A percentile compares a stretch with the other conserved stretches of the same genome.
Conservation (phyloP, 345 rosid species). For the Jatropha curcas region DNA sequence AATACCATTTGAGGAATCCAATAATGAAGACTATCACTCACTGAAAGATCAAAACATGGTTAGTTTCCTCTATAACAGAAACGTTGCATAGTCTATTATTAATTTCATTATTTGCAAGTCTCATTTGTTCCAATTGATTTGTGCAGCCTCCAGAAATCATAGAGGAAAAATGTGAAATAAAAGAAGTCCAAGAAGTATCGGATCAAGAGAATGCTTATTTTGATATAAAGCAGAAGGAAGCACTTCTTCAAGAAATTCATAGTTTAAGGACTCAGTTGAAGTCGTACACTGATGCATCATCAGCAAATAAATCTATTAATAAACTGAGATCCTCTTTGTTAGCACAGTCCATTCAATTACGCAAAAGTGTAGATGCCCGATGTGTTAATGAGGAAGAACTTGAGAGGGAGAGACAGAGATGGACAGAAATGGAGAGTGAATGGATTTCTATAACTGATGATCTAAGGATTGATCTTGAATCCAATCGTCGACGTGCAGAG, state of each 20-base stretch:
- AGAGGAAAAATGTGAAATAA: constrained; percentile 43
- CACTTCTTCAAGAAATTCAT: constrained; percentile 75
- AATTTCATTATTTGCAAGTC: not conserved
- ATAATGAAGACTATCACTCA: constrained; percentile 36
- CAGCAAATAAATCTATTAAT: constrained; percentile 56
- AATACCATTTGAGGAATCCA: constrained; percentile 29
- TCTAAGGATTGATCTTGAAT: constrained; percentile 79
- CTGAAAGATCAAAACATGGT: no score
- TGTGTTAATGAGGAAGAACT: constrained; percentile 52
- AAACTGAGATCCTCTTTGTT: constrained; percentile 71
- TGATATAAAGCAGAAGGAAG: constrained; percentile 70
- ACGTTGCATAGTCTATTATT: not conserved
- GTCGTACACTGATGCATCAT: constrained; percentile 40
- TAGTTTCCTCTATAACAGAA: constrained; percentile 8
- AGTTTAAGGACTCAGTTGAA: constrained; percentile 62
- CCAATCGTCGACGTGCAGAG: constrained; percentile 72
- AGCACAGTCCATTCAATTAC: constrained; percentile 63
- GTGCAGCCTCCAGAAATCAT: constrained; percentile 25
- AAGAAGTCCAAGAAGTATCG: constrained; percentile 49
- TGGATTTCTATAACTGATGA: constrained; percentile 94
- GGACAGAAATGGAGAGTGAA: constrained; percentile 97
- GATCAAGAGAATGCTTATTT: constrained; percentile 27
- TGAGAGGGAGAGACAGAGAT: constrained; percentile 72
- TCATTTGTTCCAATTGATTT: constrained; percentile 6
- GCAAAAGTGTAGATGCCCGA: constrained; percentile 44